These are phyloP conservation scores for Fusarium graminum DNA, from an alignment of 2,329 filamentous ascomycete genomes.

Conservation along the genomic window DNA sequence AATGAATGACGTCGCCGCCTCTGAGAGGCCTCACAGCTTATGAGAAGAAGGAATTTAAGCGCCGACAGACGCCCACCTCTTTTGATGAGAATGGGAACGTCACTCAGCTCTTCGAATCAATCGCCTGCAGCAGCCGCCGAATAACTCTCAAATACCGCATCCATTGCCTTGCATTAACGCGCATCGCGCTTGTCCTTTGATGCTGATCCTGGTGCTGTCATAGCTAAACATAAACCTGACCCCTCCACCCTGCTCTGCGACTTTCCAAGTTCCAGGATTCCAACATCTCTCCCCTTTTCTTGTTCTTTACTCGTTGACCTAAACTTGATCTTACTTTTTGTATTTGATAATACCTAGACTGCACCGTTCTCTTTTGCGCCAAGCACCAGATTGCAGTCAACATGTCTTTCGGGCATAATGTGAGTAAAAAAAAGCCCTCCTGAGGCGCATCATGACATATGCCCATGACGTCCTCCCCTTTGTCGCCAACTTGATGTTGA, in stretches of 20 bases:
- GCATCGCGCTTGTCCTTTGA: slow-evolving; percentile 44
- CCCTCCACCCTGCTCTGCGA: slow-evolving; percentile 40
- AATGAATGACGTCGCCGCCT: slow-evolving; percentile 46
- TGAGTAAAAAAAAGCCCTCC: slow-evolving; percentile 34
- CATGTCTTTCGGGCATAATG: slow-evolving; percentile 54
- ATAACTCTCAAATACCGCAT: slow-evolving; percentile 4
- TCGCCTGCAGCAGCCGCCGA: slow-evolving; percentile 25
- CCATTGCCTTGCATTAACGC: slow-evolving; percentile 24
- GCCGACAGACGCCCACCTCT: slow-evolving; percentile 44
- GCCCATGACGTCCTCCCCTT: slow-evolving; percentile 24
- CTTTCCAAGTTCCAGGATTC: slow-evolving; percentile 40
- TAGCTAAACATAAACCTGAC: slow-evolving; percentile 34
- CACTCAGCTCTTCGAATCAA: slow-evolving; percentile 34
- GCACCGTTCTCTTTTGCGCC: not conserved
- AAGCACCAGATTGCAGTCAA: slow-evolving; percentile 7
- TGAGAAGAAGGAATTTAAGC: slow-evolving; percentile 43
- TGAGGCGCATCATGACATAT: slow-evolving; percentile 27
- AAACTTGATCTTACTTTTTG: slow-evolving; percentile 1
- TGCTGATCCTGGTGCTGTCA: slow-evolving; percentile 29
- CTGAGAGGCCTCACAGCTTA: slow-evolving; percentile 47
- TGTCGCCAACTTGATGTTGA: slow-evolving; percentile 25
- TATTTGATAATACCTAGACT: not conserved
- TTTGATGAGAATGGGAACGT: slow-evolving; percentile 23
- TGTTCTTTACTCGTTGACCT: slow-evolving; percentile 21
- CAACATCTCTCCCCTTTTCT: slow-evolving; percentile 22